Evolutionary conservation across 108 stramenopile genomes (phyloP), one percentile per base, ranked within the genome.

Genomic region (Nitzschia sp.): DNA sequence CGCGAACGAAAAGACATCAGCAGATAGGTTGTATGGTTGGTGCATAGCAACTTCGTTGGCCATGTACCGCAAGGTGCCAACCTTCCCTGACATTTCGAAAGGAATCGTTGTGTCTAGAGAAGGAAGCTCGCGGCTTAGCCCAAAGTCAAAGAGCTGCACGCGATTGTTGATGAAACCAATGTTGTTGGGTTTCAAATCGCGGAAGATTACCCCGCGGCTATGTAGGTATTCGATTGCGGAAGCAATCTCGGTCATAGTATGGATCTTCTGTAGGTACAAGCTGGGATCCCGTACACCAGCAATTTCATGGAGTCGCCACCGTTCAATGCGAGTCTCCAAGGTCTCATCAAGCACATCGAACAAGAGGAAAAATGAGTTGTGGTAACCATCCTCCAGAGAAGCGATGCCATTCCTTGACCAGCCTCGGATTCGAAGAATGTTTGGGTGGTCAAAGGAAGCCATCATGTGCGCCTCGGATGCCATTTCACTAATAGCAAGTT

Each of bases 121-220:
- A 21, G 86, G 84, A 24, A 92, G 53, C 41, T 92, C 92, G 9
- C 92, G 81, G 20, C 76, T 77, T 10, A 93, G 65, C 3, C 92
- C 92, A 64, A 93, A 93, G 70, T 93, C 92, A 51, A 89, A 88
- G 37, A 93, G 77, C 58, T 93, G 90, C 0, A 90, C 89, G 51
- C 69, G 77, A 38, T 88, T 88, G 6, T 73, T 78, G 24, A 88
- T 75, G 71, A 93, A 89, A 15, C 86, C 76, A 62, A 87, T 82
- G 67, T 84, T 80, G 55, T 73, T 70, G 22, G 82, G 80, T 44
- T 87, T 87, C 60, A 87, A 58, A 69, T 86, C 88, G 22, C 97
- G 90, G 72, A 95, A 95, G 22, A 96, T 90, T 10, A 97, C 76
- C 6, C 90, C 87, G 17, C 51, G 48, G 10, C 20, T 7, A 43